Base-by-base conservation (phyloP, 495 filamentous ascomycete genomes). In the Podospora sp. region DNA sequence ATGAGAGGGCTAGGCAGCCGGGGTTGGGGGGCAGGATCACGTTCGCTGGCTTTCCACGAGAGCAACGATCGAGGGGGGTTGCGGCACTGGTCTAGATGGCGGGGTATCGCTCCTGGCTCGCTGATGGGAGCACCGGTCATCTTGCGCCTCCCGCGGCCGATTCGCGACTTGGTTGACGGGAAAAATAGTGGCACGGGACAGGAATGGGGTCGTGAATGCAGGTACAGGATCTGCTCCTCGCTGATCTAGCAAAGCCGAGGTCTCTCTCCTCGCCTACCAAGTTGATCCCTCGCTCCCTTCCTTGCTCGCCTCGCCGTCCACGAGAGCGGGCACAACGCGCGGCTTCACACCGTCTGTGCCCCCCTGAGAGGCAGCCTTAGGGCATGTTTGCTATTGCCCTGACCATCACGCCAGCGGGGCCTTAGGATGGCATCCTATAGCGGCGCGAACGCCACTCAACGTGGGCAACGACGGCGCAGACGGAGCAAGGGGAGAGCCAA, bases 341-440 rank as follows among this genome's bases (percentile, higher is more conserved):
- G 40, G 60, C 22, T 51, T 62, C 35, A 46, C 40, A 46, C 40
- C 40, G 40, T 46, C 40, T 46, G 40, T 46, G 40, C 49, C n/a
- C 36, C 58, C n/a, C 35, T 5, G 60, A 22, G 20, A 66, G 25
- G 60, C 68, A 74, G 72, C 68, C 70, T 62, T 71, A 74, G 70
- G 69, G 27, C 52, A 55, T 60, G 29, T 25, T n/a, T 33, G 63
- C 65, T 68, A 71, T 67, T 36, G 36, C 60, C 57, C 69, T 62
- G 64, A 62, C 63, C 63, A 57, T 59, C 66, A 70, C 49, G 40
- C 36, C 72, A 49, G 63, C 59, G 35, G 40, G 53, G 55, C 29
- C 71, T 71, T 70, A 73, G 70, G 65, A 65, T 68, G 62, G 53
- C 66, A 62, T 33, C 35, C 55, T 71, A 71, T 64, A 68, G 62